These are phyloP conservation scores for Penicillium antarcticum DNA, from an alignment of 495 filamentous ascomycete species.

Conservation along the genomic window DNA sequence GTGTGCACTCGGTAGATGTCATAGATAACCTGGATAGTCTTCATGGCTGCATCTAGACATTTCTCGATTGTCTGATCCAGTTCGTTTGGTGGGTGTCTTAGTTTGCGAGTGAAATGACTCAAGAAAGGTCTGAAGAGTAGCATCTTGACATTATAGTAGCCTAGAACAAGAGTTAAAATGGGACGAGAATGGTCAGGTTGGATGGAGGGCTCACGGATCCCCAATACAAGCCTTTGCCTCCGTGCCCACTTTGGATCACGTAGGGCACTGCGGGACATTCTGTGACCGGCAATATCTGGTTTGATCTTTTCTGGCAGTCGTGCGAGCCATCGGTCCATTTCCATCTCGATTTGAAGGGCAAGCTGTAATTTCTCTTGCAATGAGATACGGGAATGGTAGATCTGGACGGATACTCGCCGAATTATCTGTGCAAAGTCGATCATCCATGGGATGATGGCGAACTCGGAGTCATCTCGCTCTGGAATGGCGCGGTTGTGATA, in stretches of 20 bases:
- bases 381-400: slow-evolving; percentile 40
- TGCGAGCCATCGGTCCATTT: slow-evolving; percentile 36
- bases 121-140: slow-evolving; percentile 39
- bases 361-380: slow-evolving; percentile 36
- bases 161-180: slow-evolving; percentile 5
- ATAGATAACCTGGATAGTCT: slow-evolving; percentile 39
- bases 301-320: slow-evolving; percentile 32
- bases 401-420: slow-evolving; percentile 38
- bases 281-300: slow-evolving; percentile 26
- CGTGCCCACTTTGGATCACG: slow-evolving; percentile 42
- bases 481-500: slow-evolving; percentile 41
- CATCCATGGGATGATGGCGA: slow-evolving; percentile 43
- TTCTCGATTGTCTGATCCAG: slow-evolving; percentile 33
- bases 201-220: slow-evolving; percentile 28
- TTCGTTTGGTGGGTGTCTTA: slow-evolving; percentile 29
- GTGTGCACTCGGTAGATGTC: slow-evolving; percentile 40
- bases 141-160: slow-evolving; percentile 42
- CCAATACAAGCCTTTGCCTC: slow-evolving; percentile 34
- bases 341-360: slow-evolving; percentile 35
- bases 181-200: background rate
- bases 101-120: slow-evolving; percentile 35
- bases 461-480: slow-evolving; percentile 35
- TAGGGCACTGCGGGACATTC: slow-evolving; percentile 21
- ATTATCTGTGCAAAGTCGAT: slow-evolving; percentile 41
- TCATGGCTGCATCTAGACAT: slow-evolving; percentile 37